Base-by-base conservation (phyloP, 148 eudicot species). In the Camellia sinensis region DNA sequence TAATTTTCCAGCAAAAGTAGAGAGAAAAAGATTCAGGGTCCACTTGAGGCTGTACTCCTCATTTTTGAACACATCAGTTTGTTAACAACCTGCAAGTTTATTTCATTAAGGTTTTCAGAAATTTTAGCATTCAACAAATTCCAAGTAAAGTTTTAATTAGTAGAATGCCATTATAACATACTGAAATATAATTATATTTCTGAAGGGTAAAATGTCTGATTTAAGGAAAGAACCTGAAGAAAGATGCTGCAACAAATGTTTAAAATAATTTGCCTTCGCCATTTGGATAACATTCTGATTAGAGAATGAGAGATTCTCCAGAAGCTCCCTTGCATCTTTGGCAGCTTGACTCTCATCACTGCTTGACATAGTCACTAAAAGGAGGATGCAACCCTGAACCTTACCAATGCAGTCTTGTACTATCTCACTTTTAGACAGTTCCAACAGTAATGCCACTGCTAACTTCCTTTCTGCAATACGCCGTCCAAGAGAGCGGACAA, bases 351-450 rank as follows among this genome's bases (percentile, higher is more conserved):
- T 64, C 74, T 87, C 89, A 11, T 78, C 82, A 77, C 71, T 79
- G 79, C 81, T 82, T 56, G 86, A 76, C 87, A 87, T 84, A 50
- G 85, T 82, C 66, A 87, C 89, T 46, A 87, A 71, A 44, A 84
- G 85, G 62, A 87, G 83, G 72, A 87, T 84, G 82, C 89, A 87
- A 62, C 89, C 89, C 57, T 84, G 84, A 67, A 80, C 86, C 66
- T 79, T 80, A 65, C 89, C 87, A 11, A 87, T 87, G 83, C 78
- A 59, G 11, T 82, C 83, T 56, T 77, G 77, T 2, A 74, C 66
- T 12, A 64, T 60, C 46, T 82, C 84, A 74, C 77, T 77, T 73
- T 78, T 82, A 48, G 89, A 87, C 52, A 84, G 72, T 75, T 87
- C 89, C 84, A 84, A 65, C 29, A 84, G 82, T 54, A 87, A 70